Percentiles rank a stretch among this genome's conserved stretches.
Conservation (phyloP, 768 basidiomycete species). For the Boletus reticulatus region DNA sequence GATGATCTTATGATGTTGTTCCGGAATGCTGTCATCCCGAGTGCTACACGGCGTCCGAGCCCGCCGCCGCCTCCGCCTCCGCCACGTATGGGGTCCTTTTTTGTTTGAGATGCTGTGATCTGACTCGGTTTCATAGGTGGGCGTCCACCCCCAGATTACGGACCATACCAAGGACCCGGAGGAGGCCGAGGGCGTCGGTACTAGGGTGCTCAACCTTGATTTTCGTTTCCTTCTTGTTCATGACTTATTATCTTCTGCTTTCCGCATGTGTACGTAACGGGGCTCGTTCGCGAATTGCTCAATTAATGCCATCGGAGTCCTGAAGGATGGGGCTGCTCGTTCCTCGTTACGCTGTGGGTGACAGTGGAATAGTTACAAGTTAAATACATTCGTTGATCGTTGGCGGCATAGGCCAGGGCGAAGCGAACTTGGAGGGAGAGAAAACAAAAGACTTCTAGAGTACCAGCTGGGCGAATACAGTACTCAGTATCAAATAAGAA, state of each 20-base stretch:
- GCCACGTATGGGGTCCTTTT: conserved; percentile 32
- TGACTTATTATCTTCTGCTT: conserved; percentile 14
- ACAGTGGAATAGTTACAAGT: no score
- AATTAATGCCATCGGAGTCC: neutral
- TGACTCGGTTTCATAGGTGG: conserved; percentile 41
- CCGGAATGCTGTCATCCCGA: conserved; percentile 77
- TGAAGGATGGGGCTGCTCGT: neutral
- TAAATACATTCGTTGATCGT: no score
- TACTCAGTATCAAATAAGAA: no score
- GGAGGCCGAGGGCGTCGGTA: conserved; percentile 43
- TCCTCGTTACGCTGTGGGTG: neutral
- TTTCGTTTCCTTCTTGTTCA: conserved; percentile 7
- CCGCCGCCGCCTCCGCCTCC: conserved; percentile 57
- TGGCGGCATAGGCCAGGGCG: no score
- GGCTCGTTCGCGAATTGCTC: neutral
- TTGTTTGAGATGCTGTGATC: neutral
- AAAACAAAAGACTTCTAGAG: no score
- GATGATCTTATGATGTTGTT: conserved; percentile 90
- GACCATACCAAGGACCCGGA: conserved; percentile 79
- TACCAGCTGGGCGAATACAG: no score
- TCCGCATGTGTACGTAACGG: conserved; percentile 2
- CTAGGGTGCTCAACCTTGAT: conserved; percentile 16
- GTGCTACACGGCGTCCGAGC: conserved; percentile 45
- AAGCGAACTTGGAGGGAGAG: no score
- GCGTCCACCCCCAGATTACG: conserved; percentile 82